Evolutionary conservation across 257 asterid genomes (phyloP), one percentile per base, ranked within the genome.

Genomic region (Primulina tabacum): DNA sequence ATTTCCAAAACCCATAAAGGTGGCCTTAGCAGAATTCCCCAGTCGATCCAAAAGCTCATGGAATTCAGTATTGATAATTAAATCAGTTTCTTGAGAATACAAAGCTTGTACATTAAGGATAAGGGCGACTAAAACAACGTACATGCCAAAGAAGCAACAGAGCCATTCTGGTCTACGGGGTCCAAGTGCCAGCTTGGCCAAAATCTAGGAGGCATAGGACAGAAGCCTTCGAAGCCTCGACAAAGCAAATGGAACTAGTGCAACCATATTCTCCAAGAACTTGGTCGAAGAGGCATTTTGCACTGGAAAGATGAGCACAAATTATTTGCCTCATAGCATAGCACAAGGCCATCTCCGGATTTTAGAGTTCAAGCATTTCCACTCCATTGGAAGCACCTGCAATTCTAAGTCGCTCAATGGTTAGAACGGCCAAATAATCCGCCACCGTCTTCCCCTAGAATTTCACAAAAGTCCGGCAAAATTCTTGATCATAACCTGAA

Each of bases 311-410:
- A 70, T 83, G 81, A 76, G 77, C 60, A 2, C 83, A 77, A 14
- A 82, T 30, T 33, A 83, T 56, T 68, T 68, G 74, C 77, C 70
- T 83, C 34, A 77, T 74, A 2, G 91, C 34, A 76, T 72, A 2
- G 91, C 96, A 17, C 69, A 21, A 8, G 79, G 56, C 96, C 96
- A 89, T 37, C 72, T 85, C 79, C 72, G 80, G 71, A 87, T 86
- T 37, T 74, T 80, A 58, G 75, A 68, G 76, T 77, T 77, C 76
- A 89, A 57, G 76, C 34, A 30, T 21, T 73, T 68, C 96, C 96
- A 89, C 75, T 89, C 91, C 93, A 87, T 80, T 29, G 68, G 78
- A 30, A 77, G 77, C 75, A 89, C 96, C 93, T 59, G 85, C 96
- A 16, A 89, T 70, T 80, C 93, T 76, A 66, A 77, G 56, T n/a